These are phyloP conservation scores for Solanum clarkiae DNA, from an alignment of 257 asterid species.

Conservation along the genomic window DNA sequence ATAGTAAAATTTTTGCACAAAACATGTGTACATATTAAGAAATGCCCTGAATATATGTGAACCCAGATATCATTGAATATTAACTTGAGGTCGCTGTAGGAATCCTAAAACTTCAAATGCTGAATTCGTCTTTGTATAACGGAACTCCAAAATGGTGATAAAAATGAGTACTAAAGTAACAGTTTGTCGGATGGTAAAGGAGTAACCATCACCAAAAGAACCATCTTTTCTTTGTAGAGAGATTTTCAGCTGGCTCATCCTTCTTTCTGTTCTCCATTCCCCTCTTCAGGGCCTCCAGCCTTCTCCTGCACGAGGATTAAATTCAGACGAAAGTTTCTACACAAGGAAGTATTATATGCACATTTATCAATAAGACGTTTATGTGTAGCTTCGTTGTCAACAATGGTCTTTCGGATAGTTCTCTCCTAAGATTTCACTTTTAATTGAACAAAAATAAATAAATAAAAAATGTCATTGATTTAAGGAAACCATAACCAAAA, in stretches of 20 bases:
- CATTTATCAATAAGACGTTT: not conserved
- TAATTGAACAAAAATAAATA: not conserved
- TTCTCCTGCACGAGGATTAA: slow-evolving; percentile 28
- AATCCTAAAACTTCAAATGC: not conserved
- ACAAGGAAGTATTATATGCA: not conserved
- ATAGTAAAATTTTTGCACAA: not conserved
- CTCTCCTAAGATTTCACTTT: not conserved
- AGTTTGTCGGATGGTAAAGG: not conserved
- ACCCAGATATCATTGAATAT: not conserved
- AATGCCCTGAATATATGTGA: not conserved
- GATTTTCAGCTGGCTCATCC: slow-evolving; percentile 24
- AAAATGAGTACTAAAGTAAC: not conserved
- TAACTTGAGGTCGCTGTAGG: not conserved
- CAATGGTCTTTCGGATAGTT: not conserved
- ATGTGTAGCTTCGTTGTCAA: not conserved
- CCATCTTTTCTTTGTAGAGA: slow-evolving; percentile 46
- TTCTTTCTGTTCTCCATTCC: slow-evolving; percentile 59
- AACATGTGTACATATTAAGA: not conserved
- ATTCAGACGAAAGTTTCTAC: not conserved
- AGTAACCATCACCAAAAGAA: slow-evolving; percentile 41
- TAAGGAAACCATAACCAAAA: not conserved
- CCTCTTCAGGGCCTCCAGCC: slow-evolving; percentile 62
- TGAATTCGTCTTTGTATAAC: not conserved
- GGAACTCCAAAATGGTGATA: not conserved
- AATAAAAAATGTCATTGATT: not conserved